These are phyloP conservation scores for Secale cereale DNA, from an alignment of 176 grass and related monocot species.

Conservation along the genomic window DNA sequence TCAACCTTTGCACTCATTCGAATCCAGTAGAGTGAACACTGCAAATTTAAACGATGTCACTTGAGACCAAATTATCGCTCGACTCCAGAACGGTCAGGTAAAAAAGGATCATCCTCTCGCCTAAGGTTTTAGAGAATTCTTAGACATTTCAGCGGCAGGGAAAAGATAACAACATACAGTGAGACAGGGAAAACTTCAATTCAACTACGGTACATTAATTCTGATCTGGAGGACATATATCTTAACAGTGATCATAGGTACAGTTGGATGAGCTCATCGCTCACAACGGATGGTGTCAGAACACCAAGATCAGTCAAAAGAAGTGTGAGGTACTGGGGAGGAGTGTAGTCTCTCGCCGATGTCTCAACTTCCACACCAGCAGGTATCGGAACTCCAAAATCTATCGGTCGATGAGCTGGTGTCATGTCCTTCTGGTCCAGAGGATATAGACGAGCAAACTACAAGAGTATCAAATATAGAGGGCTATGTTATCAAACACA, in stretches of 20 bases:
- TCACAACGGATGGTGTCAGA: conserved; percentile 75
- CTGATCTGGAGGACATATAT: background rate
- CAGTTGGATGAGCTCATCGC: conserved; percentile 76
- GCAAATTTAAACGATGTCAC: background rate
- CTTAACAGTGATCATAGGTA: conserved; percentile 41
- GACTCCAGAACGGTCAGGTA: background rate
- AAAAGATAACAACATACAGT: background rate
- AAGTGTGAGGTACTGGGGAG: conserved; percentile 70
- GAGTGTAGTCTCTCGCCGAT: conserved; percentile 74
- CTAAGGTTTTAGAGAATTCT: background rate
- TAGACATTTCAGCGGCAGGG: background rate
- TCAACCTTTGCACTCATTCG: background rate
- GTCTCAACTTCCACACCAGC: conserved; percentile 63
- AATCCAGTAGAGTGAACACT: background rate
- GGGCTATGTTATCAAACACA: background rate
- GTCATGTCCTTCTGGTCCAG: conserved; percentile 84
- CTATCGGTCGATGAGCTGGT: conserved; percentile 59
- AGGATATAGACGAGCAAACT: conserved; percentile 78
- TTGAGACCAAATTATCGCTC: background rate
- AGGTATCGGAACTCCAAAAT: conserved; percentile 63
- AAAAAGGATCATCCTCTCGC: conserved; percentile 14
- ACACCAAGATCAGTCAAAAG: conserved; percentile 74
- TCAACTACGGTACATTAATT: background rate
- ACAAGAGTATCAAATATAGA: conserved; percentile 17
- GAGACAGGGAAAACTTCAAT: background rate